These are phyloP conservation scores for Pichia nakasei DNA, from an alignment of 805 yeast species.

Conservation along the genomic window DNA sequence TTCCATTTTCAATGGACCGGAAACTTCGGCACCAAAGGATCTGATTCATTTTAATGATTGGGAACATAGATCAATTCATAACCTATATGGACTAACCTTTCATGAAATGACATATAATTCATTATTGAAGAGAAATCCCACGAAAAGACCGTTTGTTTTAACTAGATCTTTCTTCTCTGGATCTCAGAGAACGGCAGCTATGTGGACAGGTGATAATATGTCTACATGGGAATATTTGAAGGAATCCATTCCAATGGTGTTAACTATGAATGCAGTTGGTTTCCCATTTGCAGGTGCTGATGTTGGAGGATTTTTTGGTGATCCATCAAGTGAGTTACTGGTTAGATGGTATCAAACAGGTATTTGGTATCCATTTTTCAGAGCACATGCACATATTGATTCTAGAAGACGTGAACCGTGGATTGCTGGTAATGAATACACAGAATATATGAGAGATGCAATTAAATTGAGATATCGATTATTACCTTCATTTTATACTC, in stretches of 20 bases:
- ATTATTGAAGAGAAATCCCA: slow-evolving; percentile 39
- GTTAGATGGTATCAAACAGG: slow-evolving; percentile 96
- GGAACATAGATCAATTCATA: slow-evolving; percentile 92
- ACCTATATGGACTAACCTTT: slow-evolving; percentile 68
- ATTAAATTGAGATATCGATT: slow-evolving; percentile 65
- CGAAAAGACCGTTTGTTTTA: slow-evolving; percentile 73
- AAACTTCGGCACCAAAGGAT: slow-evolving; percentile 82
- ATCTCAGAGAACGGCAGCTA: slow-evolving; percentile 82
- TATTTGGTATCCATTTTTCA: slow-evolving; percentile 90
- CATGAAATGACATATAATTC: slow-evolving; percentile 76
- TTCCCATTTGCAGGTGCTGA: slow-evolving; percentile 95
- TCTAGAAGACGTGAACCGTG: slow-evolving; percentile 90
- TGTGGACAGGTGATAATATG: slow-evolving; percentile 98
- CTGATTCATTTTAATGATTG: slow-evolving; percentile 65
- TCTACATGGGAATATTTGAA: slow-evolving; percentile 85
- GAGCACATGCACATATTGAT: slow-evolving; percentile 96
- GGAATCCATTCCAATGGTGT: slow-evolving; percentile 77
- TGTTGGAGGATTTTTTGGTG: slow-evolving; percentile 93
- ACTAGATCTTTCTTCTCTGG: slow-evolving; percentile 88
- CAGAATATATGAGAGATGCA: slow-evolving; percentile 58
- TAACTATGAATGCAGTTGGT: slow-evolving; percentile 74
- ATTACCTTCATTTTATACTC: slow-evolving; percentile 73
- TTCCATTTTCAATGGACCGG: slow-evolving; percentile 90
- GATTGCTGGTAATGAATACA: slow-evolving; percentile 68
- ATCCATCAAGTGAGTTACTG: slow-evolving; percentile 73